Evolutionary conservation across 306 rosid species (phyloP).

Genomic region (Mucuna pruriens): DNA sequence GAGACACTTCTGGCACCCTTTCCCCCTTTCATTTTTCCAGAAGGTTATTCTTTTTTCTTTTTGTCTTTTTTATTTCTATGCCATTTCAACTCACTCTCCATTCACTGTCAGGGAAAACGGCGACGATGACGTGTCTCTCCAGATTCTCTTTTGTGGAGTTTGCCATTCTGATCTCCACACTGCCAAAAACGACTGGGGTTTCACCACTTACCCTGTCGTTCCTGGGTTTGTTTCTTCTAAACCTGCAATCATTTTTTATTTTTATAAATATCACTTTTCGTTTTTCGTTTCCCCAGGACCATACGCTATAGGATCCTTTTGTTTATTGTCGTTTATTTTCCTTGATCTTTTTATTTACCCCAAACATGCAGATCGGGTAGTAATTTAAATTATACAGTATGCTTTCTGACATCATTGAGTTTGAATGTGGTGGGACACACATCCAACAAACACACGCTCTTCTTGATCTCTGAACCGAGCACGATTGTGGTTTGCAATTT

Average conservation of each 20-base stretch:
- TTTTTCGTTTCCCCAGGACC: neutral
- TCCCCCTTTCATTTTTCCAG: slow-evolving; percentile 60
- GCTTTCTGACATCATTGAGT: neutral
- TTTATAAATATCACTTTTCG: no score
- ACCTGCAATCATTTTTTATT: no score
- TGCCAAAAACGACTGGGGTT: slow-evolving; percentile 82
- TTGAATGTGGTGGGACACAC: slow-evolving; percentile 12
- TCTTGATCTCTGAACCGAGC: neutral
- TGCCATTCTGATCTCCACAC: slow-evolving; percentile 91
- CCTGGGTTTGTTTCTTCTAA: no score
- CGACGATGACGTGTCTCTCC: slow-evolving; percentile 69
- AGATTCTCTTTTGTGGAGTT: slow-evolving; percentile 83
- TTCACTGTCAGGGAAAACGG: slow-evolving; percentile 70
- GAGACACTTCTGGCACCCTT: slow-evolving; percentile 51
- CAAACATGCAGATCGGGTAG: neutral
- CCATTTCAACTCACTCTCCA: neutral
- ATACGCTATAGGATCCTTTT: neutral
- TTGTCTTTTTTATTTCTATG: neutral
- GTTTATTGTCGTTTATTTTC: neutral
- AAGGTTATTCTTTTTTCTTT: slow-evolving; percentile 24
- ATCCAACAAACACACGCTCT: neutral
- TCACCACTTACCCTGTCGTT: slow-evolving; percentile 78
- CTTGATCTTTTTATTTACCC: neutral
- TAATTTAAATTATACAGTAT: neutral
- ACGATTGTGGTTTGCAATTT: neutral